Percentiles rank a stretch among this genome's conserved stretches.
phyloP scores from a whole-genome alignment of 2,329 filamentous ascomycete species.

The Aspergillus jensenii region DNA sequence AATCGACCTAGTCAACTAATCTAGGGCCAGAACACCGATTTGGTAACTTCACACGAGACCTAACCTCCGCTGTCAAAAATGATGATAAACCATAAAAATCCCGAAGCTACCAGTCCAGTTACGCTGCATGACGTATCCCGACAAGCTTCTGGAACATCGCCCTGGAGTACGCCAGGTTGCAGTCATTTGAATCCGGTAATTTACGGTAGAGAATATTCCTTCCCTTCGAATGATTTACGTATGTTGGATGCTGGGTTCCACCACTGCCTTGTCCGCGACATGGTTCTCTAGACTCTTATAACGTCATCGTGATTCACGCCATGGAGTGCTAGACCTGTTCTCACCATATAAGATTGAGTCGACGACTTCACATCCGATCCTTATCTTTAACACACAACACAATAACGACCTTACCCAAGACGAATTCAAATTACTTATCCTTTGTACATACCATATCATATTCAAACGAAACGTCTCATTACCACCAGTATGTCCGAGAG shows the following conservation, averaged over 20 bases:
- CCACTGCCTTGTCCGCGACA: conserved; percentile 1
- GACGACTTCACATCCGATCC: not conserved
- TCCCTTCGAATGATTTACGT: not conserved
- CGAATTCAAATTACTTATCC: not conserved
- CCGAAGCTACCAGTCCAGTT: not conserved
- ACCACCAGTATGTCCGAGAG: conserved; percentile 16
- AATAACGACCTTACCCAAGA: not conserved
- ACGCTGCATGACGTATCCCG: not conserved
- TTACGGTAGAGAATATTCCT: not conserved
- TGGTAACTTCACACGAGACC: not conserved
- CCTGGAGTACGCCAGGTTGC: not conserved
- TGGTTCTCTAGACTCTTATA: not conserved
- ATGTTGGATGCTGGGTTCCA: not conserved
- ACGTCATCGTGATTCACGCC: conserved; percentile 6
- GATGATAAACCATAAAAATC: not conserved
- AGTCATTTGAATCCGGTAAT: not conserved
- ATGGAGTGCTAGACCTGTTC: not conserved
- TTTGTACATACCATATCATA: not conserved
- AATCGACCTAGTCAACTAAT: not conserved
- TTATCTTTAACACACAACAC: not conserved
- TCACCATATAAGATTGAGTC: not conserved
- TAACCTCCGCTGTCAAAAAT: not conserved
- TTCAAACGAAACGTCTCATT: not conserved
- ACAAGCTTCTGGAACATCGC: not conserved
- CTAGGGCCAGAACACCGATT: not conserved